phyloP scores from a whole-genome alignment of 768 basidiomycete species.

The Austroboletus eburneus region DNA sequence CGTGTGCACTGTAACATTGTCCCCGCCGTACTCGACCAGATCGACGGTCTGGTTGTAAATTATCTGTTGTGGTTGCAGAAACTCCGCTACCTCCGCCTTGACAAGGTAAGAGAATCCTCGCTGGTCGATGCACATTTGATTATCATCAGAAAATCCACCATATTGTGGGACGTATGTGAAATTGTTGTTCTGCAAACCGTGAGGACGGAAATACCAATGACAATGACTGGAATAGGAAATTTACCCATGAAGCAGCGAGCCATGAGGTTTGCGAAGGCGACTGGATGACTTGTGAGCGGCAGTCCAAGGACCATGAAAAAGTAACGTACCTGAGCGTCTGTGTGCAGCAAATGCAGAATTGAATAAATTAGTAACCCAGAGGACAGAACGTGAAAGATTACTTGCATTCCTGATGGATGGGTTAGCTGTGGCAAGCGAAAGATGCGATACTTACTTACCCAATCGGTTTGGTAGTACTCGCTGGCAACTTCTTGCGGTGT shows the following conservation, averaged over 20 bases:
- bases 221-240: slow-evolving; percentile 1
- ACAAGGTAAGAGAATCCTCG: slow-evolving; percentile 58
- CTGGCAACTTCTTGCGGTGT: slow-evolving; percentile 46
- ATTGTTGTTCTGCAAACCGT: slow-evolving; percentile 49
- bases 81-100: slow-evolving; percentile 52
- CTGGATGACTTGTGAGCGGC: slow-evolving; percentile 37
- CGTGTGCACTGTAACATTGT: slow-evolving; percentile 46
- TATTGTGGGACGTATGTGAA: slow-evolving; percentile 48
- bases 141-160: slow-evolving; percentile 57
- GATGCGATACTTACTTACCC: slow-evolving; percentile 14
- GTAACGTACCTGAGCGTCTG: slow-evolving; percentile 28
- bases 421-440: slow-evolving; percentile 2
- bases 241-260: slow-evolving; percentile 62
- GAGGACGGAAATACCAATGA: not conserved
- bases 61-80: slow-evolving; percentile 45
- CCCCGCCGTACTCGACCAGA: slow-evolving; percentile 40
- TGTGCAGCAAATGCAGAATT: not conserved
- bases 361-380: slow-evolving; percentile 1
- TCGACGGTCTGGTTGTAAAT: slow-evolving; percentile 49
- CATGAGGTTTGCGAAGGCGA: slow-evolving; percentile 61
- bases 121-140: slow-evolving; percentile 53
- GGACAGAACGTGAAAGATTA: not conserved
- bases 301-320: not conserved
- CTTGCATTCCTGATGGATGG: slow-evolving; percentile 27
- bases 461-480: slow-evolving; percentile 55